Percentiles rank a stretch among this genome's conserved stretches.
Conservation (phyloP, 768 basidiomycete species). For the Roridomyces roridus region DNA sequence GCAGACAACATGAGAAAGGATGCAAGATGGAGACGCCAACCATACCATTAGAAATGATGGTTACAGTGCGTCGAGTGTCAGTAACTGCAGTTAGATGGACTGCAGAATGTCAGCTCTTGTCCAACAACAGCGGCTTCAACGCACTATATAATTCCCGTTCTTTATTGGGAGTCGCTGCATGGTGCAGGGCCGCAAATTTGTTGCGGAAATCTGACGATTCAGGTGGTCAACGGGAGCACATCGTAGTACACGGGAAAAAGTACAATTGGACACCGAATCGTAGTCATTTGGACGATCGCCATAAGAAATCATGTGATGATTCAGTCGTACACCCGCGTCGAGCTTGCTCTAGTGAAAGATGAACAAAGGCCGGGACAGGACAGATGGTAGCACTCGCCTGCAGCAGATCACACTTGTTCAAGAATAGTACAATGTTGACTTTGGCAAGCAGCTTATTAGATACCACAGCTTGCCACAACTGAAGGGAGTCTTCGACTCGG, state of each 20-base stretch:
- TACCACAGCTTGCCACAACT: constrained; percentile 75
- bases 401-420: constrained; percentile 83
- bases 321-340: constrained; percentile 75
- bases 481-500: constrained; percentile 79
- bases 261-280: constrained; percentile 77
- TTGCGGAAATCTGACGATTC: constrained; percentile 65
- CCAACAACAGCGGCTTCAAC: constrained; percentile 26
- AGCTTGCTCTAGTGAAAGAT: constrained; percentile 63
- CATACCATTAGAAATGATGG: constrained; percentile 77
- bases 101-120: constrained; percentile 32
- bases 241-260: constrained; percentile 27
- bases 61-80: constrained; percentile 76
- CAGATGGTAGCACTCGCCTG: constrained; percentile 47
- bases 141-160: constrained; percentile 75
- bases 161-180: constrained; percentile 70
- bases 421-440: constrained; percentile 81
- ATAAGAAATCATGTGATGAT: constrained; percentile 72
- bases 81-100: constrained; percentile 84
- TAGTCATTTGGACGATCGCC: constrained; percentile 82
- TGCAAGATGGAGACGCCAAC: constrained; percentile 3
- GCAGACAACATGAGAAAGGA: constrained; percentile 5
- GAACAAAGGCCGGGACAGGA: constrained; percentile 1
- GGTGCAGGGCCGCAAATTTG: constrained; percentile 76
- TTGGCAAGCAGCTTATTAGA: constrained; percentile 75
- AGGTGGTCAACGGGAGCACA: constrained; percentile 14